Conservation (phyloP, 208 protist genomes). For the Trypanosoma vivax region DNA sequence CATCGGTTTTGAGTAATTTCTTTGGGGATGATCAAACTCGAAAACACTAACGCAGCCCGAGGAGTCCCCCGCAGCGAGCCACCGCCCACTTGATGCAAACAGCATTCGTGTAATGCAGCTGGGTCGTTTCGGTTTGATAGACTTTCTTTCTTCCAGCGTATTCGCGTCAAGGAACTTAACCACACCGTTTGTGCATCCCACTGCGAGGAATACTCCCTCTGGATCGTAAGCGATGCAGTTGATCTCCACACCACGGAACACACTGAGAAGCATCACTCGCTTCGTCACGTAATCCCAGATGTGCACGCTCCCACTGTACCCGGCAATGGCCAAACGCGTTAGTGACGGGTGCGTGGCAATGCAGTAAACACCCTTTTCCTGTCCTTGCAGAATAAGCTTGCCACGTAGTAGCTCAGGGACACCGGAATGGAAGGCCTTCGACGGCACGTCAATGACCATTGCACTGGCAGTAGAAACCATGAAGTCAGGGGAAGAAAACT, state of each 20-base stretch:
- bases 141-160: slow-evolving; percentile 74
- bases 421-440: slow-evolving; percentile 69
- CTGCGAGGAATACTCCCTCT: slow-evolving; percentile 63
- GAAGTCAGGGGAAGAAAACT: slow-evolving; percentile 84
- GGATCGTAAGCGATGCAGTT: slow-evolving; percentile 86
- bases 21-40: slow-evolving; percentile 47
- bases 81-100: slow-evolving; percentile 77
- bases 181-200: slow-evolving; percentile 90
- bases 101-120: slow-evolving; percentile 65
- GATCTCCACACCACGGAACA: slow-evolving; percentile 80
- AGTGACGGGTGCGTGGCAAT: slow-evolving; percentile 80
- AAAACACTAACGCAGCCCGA: slow-evolving; percentile 88
- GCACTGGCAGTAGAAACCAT: slow-evolving; percentile 88
- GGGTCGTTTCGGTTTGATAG: slow-evolving; percentile 65
- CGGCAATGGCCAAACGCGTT: slow-evolving; percentile 77
- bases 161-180: slow-evolving; percentile 89
- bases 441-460: slow-evolving; percentile 85
- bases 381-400: slow-evolving; percentile 83
- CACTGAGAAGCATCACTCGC: slow-evolving; percentile 61
- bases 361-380: slow-evolving; percentile 78
- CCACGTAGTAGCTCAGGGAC: slow-evolving; percentile 49
- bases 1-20: slow-evolving; percentile 41
- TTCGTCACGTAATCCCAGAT: slow-evolving; percentile 87
- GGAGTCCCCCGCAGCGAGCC: slow-evolving; percentile 74
- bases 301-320: slow-evolving; percentile 81